These are phyloP conservation scores for Houttuynia cordata DNA, from an alignment of 164 flowering plant genomes.

Conservation along the genomic window DNA sequence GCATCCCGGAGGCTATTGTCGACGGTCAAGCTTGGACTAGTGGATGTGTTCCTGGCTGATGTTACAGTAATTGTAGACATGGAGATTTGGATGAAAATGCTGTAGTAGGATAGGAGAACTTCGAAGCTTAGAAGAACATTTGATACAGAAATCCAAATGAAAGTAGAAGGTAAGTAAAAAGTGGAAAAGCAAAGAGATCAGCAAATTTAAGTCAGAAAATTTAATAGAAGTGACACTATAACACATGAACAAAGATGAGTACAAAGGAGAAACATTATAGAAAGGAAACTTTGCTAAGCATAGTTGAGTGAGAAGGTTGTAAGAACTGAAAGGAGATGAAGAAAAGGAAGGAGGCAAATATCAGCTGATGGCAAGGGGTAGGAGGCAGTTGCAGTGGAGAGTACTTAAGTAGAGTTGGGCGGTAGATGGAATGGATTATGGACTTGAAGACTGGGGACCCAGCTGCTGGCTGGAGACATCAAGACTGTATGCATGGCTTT, in stretches of 20 bases:
- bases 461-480: background rate
- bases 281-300: too few species aligned
- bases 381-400: background rate
- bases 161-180: too few species aligned
- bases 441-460: background rate
- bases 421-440: background rate
- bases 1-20: slow-evolving; percentile 20
- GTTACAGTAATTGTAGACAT: slow-evolving; percentile 26
- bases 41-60: slow-evolving; percentile 15
- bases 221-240: too few species aligned
- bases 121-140: too few species aligned
- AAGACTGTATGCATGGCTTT: background rate
- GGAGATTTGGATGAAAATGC: background rate
- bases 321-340: background rate
- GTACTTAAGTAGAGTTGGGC: background rate
- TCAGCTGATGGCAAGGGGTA: background rate
- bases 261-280: too few species aligned
- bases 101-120: too few species aligned
- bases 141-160: too few species aligned
- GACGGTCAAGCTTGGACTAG: slow-evolving; percentile 2
- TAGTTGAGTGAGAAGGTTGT: too few species aligned
- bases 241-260: too few species aligned
- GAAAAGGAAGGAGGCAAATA: background rate
- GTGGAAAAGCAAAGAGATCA: too few species aligned
- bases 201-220: too few species aligned